These are phyloP conservation scores for Lactuca saligna DNA, from an alignment of 129 eudicot genomes.

Conservation along the genomic window DNA sequence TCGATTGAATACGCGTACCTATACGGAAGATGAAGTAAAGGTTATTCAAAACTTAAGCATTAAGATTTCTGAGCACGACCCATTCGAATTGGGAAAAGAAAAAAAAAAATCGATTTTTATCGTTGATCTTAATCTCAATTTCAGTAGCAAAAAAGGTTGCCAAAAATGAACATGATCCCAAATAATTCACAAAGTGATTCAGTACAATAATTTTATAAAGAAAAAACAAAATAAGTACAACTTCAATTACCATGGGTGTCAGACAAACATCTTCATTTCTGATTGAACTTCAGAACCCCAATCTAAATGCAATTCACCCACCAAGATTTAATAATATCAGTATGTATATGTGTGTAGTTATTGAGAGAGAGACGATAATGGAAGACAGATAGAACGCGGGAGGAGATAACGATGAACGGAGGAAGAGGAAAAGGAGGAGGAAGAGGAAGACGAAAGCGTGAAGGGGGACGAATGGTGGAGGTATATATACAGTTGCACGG, in stretches of 20 bases:
- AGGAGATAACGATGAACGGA: constrained; percentile 34
- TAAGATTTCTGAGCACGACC: constrained; percentile 17
- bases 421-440: background rate
- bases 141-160: constrained; percentile 7
- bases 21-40: constrained; percentile 10
- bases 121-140: constrained; percentile 10
- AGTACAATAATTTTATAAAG: constrained; percentile 24
- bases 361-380: constrained; percentile 7
- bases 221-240: constrained; percentile 22
- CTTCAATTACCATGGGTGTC: constrained; percentile 19
- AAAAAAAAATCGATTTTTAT: background rate
- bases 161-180: constrained; percentile 22
- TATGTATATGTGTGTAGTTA: background rate
- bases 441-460: constrained; percentile 10
- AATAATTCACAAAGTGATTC: constrained; percentile 10
- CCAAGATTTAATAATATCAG: background rate
- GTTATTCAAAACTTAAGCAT: constrained; percentile 20
- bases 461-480: constrained; percentile 29
- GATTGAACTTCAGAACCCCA: constrained; percentile 24
- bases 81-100: background rate
- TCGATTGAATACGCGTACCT: constrained; percentile 6
- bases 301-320: constrained; percentile 40
- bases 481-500: constrained; percentile 40
- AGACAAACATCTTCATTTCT: constrained; percentile 25
- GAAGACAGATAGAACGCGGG: constrained; percentile 16